A percentile compares a stretch with the other conserved stretches of the same genome.
Conservation (phyloP, 192 early-diverging fungal species). For the Kickxella alabastrina region DNA sequence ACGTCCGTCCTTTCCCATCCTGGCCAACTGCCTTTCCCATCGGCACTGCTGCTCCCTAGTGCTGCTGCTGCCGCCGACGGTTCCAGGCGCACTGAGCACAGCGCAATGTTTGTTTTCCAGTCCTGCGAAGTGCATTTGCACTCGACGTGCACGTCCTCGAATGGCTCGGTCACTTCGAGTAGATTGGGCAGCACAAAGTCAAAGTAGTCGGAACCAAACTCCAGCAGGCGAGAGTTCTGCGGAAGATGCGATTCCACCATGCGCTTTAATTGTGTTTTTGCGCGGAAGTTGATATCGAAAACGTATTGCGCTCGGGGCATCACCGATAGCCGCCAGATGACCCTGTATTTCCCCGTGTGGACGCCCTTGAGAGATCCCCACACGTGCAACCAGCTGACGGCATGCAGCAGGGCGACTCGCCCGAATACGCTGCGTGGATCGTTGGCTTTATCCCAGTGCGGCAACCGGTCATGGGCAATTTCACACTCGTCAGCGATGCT, state of each 20-base stretch:
- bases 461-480: constrained; percentile 24
- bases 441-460: constrained; percentile 22
- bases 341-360: constrained; percentile 32
- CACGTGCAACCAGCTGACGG: constrained; percentile 43
- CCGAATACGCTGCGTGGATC: constrained; percentile 41
- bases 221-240: constrained; percentile 16
- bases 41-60: constrained; percentile 4
- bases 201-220: constrained; percentile 50
- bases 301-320: constrained; percentile 32
- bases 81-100: constrained; percentile 41
- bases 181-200: constrained; percentile 36
- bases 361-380: constrained; percentile 25
- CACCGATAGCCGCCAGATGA: constrained; percentile 36
- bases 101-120: constrained; percentile 30
- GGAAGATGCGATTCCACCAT: constrained; percentile 22
- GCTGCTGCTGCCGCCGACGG: constrained; percentile 5
- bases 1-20: neutral
- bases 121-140: constrained; percentile 28
- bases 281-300: constrained; percentile 28
- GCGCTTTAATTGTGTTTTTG: constrained; percentile 4
- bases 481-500: constrained; percentile 26
- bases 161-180: constrained; percentile 20
- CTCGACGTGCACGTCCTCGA: constrained; percentile 31
- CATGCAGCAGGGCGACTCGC: constrained; percentile 19
- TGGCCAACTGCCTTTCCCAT: neutral